Conservation (phyloP, 2,329 filamentous ascomycete genomes). For the Talaromyces sp. region DNA sequence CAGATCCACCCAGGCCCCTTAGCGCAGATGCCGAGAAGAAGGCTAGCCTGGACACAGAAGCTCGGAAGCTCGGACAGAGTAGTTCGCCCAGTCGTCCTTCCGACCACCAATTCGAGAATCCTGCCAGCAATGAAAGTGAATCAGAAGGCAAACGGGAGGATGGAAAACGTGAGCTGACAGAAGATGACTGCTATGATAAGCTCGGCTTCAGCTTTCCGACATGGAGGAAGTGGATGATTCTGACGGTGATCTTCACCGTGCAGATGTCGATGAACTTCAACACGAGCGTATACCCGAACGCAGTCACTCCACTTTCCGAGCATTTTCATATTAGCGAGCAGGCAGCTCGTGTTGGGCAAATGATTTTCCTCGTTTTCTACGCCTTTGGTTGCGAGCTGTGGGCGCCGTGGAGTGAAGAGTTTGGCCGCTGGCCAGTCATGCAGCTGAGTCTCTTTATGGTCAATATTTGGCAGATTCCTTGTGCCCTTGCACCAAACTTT, state of each 20-base stretch:
- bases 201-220: slow-evolving; percentile 56
- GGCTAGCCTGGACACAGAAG: not conserved
- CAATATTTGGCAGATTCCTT: slow-evolving; percentile 6
- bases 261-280: slow-evolving; percentile 75
- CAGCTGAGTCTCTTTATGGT: slow-evolving; percentile 45
- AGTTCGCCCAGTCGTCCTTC: not conserved
- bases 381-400: slow-evolving; percentile 81
- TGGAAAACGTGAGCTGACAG: slow-evolving; percentile 37
- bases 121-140: not conserved
- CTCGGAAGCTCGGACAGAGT: not conserved
- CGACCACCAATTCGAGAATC: not conserved
- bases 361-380: slow-evolving; percentile 71
- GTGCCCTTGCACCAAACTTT: slow-evolving; percentile 1
- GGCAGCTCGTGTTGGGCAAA: slow-evolving; percentile 64
- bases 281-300: slow-evolving; percentile 66
- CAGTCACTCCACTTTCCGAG: slow-evolving; percentile 55
- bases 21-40: not conserved
- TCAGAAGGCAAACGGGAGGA: slow-evolving; percentile 8
- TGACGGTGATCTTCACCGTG: slow-evolving; percentile 65
- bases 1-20: not conserved
- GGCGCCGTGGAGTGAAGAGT: slow-evolving; percentile 81
- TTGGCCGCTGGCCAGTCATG: slow-evolving; percentile 69
- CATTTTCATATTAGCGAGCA: slow-evolving; percentile 64
- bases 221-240: slow-evolving; percentile 66
- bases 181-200: slow-evolving; percentile 58